Base-by-base conservation (phyloP, 2,329 filamentous ascomycete genomes). In the Colletotrichum sp. region DNA sequence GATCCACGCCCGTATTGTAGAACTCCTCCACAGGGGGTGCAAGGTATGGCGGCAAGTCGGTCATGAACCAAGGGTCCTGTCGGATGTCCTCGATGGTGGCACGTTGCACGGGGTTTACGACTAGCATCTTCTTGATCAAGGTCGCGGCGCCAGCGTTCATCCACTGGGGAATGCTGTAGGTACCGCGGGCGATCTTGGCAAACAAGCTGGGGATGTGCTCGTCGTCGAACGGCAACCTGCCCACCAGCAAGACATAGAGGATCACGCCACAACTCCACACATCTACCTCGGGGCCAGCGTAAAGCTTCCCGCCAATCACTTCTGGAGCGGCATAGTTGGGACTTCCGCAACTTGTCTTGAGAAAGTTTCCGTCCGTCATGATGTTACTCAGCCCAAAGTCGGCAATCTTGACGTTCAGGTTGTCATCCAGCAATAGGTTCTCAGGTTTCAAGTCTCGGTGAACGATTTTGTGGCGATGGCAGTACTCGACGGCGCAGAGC, bases 341-440 rank as follows among this genome's bases (percentile, higher is more conserved):
- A 83, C 96, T 99, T 69, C 97, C 97, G 82, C 97, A 99, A 84
- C 96, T 99, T 2, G 97, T 99, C 88, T 98, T 99, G 81, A 99
- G 91, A 83, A 99, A 99, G 84, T 99, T 99, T 30, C 97, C 97
- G 83, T 99, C 97, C 0, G 97, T 99, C 97, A 99, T 99, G 86
- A 99, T 99, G 84, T 99, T 99, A 88, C 96, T 99, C 73, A 99
- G 89, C 74, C 97, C 97, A 80, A 99, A 99, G 86, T 99, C 97
- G 81, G 97, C 97, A 87, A 99, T 99, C 88, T 99, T 99, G 86
- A 99, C 96, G 81, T 99, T 98, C 82, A 98, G 93, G 75, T 98
- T 94, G 79, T 98, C 95, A 86, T 99, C 97, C 68, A 99, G 92
- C 59, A 99, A 91, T 65, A 99, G 88, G 83, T 99, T 99, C 88